Evolutionary conservation across 352 stramenopile species (phyloP).

Genomic region (Phytophthora brassicae): DNA sequence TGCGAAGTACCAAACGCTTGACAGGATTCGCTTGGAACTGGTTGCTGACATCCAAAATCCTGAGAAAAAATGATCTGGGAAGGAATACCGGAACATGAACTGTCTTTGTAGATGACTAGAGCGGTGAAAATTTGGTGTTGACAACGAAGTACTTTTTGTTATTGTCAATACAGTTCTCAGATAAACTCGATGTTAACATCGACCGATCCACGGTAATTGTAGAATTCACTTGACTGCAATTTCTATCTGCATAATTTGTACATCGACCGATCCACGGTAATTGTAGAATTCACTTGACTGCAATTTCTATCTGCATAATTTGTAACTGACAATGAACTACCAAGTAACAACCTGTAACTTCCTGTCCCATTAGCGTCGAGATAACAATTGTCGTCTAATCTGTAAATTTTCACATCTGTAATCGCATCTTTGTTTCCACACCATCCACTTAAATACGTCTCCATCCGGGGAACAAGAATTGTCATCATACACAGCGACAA

Average conservation of each 20-base stretch:
- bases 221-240: background rate
- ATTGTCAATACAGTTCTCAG: background rate
- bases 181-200: background rate
- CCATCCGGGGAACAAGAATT: background rate
- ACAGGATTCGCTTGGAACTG: background rate
- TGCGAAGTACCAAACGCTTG: background rate
- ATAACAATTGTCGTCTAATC: constrained; percentile 1
- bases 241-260: background rate
- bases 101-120: constrained; percentile 1
- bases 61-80: constrained; percentile 3
- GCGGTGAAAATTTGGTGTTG: background rate
- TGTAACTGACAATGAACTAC: background rate
- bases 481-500: background rate
- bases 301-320: constrained; percentile 1
- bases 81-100: constrained; percentile 5
- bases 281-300: background rate
- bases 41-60: background rate
- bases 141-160: background rate
- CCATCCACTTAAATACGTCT: constrained; percentile 1
- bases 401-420: constrained; percentile 4
- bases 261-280: background rate
- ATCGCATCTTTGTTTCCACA: background rate
- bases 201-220: background rate
- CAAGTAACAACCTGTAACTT: background rate
- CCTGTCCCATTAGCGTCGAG: background rate